A percentile compares a stretch with the other conserved stretches of the same genome.
Conservation (phyloP, 805 yeast genomes). For the Zygosaccharomyces siamensis region DNA sequence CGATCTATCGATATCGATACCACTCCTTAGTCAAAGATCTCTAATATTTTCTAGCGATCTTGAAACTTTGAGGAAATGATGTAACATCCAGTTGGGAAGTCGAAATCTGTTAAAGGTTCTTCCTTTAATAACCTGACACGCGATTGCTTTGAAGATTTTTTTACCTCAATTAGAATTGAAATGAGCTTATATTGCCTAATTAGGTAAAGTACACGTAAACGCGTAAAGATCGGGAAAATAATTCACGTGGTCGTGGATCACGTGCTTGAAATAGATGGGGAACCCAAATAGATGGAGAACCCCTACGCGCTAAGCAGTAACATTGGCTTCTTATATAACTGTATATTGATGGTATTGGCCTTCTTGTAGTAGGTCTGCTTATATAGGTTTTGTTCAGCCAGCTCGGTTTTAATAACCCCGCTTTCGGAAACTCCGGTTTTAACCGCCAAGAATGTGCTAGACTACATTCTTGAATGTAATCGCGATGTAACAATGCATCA, state of each 20-base stretch:
- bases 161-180: slow-evolving; percentile 4
- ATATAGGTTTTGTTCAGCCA: no score
- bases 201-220: slow-evolving; percentile 3
- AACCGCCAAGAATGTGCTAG: neutral
- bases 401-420: no score
- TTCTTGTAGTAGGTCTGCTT: no score
- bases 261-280: no score
- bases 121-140: slow-evolving; percentile 5
- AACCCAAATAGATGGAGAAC: no score
- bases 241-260: neutral
- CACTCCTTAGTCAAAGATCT: neutral
- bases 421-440: no score
- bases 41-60: neutral
- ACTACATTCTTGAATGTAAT: neutral
- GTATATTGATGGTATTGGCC: no score
- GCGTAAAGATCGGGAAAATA: neutral
- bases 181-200: neutral
- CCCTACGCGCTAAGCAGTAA: no score
- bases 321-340: neutral
- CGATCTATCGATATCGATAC: neutral
- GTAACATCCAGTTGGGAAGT: neutral
- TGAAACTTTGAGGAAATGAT: neutral
- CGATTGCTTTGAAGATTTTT: slow-evolving; percentile 5
- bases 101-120: slow-evolving; percentile 1
- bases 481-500: neutral